These are phyloP conservation scores for Arachnomyces sp. DNA, from an alignment of 2,329 filamentous ascomycete genomes.

Conservation along the genomic window DNA sequence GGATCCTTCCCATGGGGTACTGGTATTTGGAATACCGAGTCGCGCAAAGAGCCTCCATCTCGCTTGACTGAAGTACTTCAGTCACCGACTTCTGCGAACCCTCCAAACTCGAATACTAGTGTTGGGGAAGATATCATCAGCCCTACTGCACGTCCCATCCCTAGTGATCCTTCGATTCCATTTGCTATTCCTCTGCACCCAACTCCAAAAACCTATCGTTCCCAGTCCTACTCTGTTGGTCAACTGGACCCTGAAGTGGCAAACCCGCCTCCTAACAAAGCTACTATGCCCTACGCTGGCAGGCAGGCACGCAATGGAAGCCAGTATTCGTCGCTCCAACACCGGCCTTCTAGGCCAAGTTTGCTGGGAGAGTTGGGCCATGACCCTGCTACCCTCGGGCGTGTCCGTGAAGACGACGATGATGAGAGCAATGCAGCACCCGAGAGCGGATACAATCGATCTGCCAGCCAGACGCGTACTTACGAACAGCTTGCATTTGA, in stretches of 20 bases:
- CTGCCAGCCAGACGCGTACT: slow-evolving; percentile 34
- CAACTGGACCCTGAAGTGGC: slow-evolving; percentile 66
- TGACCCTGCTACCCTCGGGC: slow-evolving; percentile 39
- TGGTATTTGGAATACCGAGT: slow-evolving; percentile 73
- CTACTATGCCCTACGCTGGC: slow-evolving; percentile 19
- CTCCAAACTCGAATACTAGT: slow-evolving; percentile 43
- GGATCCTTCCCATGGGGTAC: slow-evolving; percentile 62
- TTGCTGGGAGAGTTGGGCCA: slow-evolving; percentile 40
- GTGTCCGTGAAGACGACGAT: slow-evolving; percentile 43
- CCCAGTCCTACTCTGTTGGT: slow-evolving; percentile 92
- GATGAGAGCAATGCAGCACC: slow-evolving; percentile 34
- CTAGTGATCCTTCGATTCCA: slow-evolving; percentile 57
- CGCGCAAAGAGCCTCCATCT: slow-evolving; percentile 67
- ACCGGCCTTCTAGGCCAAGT: slow-evolving; percentile 62
- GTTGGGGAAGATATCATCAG: slow-evolving; percentile 49
- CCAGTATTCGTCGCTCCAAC: slow-evolving; percentile 64
- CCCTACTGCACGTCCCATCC: slow-evolving; percentile 35
- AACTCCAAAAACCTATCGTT: slow-evolving; percentile 86
- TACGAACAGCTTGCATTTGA: slow-evolving; percentile 42
- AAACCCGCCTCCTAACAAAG: slow-evolving; percentile 25
- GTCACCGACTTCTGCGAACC: slow-evolving; percentile 59
- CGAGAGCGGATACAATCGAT: slow-evolving; percentile 30
- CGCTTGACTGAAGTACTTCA: slow-evolving; percentile 66
- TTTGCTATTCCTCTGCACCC: slow-evolving; percentile 85
- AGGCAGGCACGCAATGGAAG: slow-evolving; percentile 23